These are phyloP conservation scores for Monosporascus sp. DNA, from an alignment of 2,329 filamentous ascomycete genomes.

Conservation along the genomic window DNA sequence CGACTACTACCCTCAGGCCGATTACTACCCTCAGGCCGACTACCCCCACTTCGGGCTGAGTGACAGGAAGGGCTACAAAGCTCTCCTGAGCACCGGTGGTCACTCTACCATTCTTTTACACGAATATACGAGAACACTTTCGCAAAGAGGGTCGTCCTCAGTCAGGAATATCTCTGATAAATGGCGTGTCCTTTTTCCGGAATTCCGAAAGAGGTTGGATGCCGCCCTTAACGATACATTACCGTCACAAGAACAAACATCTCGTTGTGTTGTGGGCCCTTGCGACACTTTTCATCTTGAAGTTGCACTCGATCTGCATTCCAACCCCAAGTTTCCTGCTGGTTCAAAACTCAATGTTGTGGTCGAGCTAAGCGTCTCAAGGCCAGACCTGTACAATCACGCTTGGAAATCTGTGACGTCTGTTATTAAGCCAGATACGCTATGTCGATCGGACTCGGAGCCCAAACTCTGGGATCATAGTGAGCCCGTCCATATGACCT, in stretches of 20 bases:
- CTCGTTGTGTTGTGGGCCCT: constrained; percentile 32
- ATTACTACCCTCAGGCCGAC: constrained; percentile 23
- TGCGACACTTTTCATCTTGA: constrained; percentile 60
- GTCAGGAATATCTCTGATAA: constrained; percentile 47
- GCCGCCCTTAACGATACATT: constrained; percentile 41
- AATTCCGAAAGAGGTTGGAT: constrained; percentile 47
- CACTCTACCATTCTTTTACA: constrained; percentile 44
- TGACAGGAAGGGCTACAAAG: constrained; percentile 43
- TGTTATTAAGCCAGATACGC: constrained; percentile 52
- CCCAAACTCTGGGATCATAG: constrained; percentile 38
- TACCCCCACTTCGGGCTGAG: constrained; percentile 54
- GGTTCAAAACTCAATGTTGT: constrained; percentile 55
- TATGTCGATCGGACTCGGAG: constrained; percentile 38
- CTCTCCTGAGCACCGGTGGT: constrained; percentile 46
- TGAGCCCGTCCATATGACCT: constrained; percentile 45
- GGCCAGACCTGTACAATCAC: constrained; percentile 48
- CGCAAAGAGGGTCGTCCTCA: constrained; percentile 51
- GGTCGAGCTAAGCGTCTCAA: constrained; percentile 54
- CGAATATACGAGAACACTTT: constrained; percentile 51
- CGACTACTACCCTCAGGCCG: no score
- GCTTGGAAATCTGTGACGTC: constrained; percentile 57
- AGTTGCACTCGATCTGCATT: constrained; percentile 53
- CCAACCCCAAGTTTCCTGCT: constrained; percentile 47
- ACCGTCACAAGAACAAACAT: constrained; percentile 24
- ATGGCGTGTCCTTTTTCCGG: constrained; percentile 55